Evolutionary conservation across 441 rosid species (phyloP), one percentile per base, ranked within the genome.

Genomic region (Brassica balearica): DNA sequence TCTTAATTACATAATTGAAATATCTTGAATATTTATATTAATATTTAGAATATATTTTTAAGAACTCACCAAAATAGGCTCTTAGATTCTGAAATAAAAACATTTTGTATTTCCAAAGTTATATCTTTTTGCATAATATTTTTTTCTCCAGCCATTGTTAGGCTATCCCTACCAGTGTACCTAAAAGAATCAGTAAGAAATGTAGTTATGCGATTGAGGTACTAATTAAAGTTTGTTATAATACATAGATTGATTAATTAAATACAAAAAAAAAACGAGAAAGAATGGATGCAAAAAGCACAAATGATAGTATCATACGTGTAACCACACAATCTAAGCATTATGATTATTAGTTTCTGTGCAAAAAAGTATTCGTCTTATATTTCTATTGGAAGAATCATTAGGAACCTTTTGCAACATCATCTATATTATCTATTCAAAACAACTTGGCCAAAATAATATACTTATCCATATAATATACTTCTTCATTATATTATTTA

Each of bases 291-390:
- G 60, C 7, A 25, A 73, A 48, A 19, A 68, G 25, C 73, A 73
- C 69, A 67, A 73, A 79, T 68, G 60, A 79, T 68, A 60, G 61
- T 51, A 68, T 38, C 78, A 51, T 69, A 79, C 82, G 82, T 79
- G 82, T 74, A 79, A 79, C 78, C 82, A 79, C 82, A 79, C 51
- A 79, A 60, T 68, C 74, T 61, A 53, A 68, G 53, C 51, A 9
- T 51, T 78, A 23, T 65, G 32, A n/a, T 59, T 41, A 60, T 19
- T 68, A 67, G n/a, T 68, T 62, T 62, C 64, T 55, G 48, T 53
- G 38, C 38, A 17, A 68, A 78, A 19, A 73, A 68, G 58, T 68
- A 34, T 66, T 67, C 64, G 9, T 46, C 64, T 68, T 68, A 34
- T 65, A 62, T 68, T 79, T 61, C 61, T 63, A 68, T 25, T 68